Conservation (phyloP, 441 rosid species). For the Pelargonium citronellum region DNA sequence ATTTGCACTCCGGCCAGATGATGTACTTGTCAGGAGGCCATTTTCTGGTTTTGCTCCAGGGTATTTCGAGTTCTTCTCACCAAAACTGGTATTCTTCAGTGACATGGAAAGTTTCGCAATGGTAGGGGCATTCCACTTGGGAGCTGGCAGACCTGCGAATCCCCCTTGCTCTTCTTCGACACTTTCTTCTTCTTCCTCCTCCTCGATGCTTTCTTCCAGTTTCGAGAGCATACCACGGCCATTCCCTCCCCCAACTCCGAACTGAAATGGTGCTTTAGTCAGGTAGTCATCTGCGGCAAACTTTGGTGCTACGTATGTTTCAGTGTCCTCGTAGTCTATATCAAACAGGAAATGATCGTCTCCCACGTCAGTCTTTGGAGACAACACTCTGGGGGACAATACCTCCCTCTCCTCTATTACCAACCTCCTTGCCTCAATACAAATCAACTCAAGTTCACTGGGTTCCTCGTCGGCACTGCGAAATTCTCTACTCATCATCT, state of each 20-base stretch:
- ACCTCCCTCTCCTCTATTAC: neutral
- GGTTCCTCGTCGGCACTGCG: neutral
- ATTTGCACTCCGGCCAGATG: neutral
- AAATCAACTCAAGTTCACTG: neutral
- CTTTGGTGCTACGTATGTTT: neutral
- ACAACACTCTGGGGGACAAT: neutral
- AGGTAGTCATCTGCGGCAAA: neutral
- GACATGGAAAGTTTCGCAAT: neutral
- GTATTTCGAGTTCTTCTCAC: neutral
- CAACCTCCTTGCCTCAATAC: neutral
- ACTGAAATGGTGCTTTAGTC: neutral
- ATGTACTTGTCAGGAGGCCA: neutral
- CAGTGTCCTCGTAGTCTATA: neutral
- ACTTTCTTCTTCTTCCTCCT: neutral
- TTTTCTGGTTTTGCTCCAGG: neutral
- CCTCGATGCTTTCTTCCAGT: slow-evolving; percentile 1
- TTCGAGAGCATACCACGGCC: neutral
- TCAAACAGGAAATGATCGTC: neutral
- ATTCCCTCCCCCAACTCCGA: neutral
- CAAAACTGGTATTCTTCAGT: neutral
- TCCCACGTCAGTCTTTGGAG: neutral
- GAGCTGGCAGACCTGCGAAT: neutral
- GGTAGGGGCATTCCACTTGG: neutral
- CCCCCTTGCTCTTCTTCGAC: neutral
- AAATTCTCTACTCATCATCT: neutral